phyloP scores from a whole-genome alignment of 164 flowering plant genomes.

The Santalum album region DNA sequence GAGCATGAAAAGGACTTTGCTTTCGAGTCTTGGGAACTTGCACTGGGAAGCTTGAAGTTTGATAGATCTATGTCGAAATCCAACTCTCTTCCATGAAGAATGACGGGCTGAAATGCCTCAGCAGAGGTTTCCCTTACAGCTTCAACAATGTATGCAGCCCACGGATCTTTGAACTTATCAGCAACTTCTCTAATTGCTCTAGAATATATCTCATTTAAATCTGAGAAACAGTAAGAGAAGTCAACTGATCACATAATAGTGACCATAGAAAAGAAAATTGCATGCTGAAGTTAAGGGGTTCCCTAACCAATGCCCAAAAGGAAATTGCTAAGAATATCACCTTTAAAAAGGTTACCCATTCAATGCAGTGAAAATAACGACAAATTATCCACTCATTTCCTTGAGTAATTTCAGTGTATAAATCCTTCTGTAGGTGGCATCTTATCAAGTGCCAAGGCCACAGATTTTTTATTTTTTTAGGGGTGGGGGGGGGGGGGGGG shows the following conservation, averaged over 20 bases:
- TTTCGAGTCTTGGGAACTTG: constrained; percentile 18
- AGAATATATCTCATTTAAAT: constrained; percentile 30
- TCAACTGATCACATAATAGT: neutral
- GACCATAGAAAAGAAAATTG: too few species aligned
- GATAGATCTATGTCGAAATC: constrained; percentile 31
- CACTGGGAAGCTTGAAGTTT: constrained; percentile 17
- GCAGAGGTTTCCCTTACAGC: constrained; percentile 21
- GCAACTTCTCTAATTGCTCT: constrained; percentile 39
- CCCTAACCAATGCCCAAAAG: too few species aligned
- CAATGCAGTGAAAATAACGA: too few species aligned
- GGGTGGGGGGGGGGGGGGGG: too few species aligned
- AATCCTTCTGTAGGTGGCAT: too few species aligned
- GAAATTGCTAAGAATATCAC: too few species aligned
- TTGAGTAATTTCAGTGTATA: too few species aligned
- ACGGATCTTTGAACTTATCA: constrained; percentile 49
- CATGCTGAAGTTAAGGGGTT: too few species aligned
- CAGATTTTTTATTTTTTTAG: too few species aligned
- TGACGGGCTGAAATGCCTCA: constrained; percentile 30
- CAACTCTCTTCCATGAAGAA: constrained; percentile 47
- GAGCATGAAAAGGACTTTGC: constrained; percentile 33
- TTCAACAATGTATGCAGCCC: constrained; percentile 45
- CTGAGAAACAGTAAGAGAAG: constrained; percentile 26
- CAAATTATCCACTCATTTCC: too few species aligned
- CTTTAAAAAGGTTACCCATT: too few species aligned
- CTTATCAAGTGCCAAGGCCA: too few species aligned